Evolutionary conservation across 2,329 filamentous ascomycete genomes (phyloP).

Genomic region (Colletotrichum lentis): DNA sequence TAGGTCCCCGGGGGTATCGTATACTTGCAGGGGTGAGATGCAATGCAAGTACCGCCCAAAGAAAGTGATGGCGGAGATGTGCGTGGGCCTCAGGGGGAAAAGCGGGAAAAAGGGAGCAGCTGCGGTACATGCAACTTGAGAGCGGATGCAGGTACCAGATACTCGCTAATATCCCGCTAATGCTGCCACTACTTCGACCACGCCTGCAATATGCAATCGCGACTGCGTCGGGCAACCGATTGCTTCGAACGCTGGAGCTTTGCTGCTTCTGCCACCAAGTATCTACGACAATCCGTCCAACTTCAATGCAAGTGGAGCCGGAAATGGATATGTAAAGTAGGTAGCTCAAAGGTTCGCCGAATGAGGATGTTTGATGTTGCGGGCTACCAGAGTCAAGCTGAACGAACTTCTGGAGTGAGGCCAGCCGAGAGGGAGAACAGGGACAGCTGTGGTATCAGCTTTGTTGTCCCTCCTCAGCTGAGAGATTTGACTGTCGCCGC

Average conservation of each 20-base stretch:
- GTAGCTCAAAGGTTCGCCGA: not conserved
- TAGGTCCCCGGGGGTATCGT: slow-evolving; percentile 28
- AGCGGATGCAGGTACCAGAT: slow-evolving; percentile 37
- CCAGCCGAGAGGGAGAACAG: not conserved
- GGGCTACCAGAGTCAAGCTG: slow-evolving; percentile 4
- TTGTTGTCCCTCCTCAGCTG: slow-evolving; percentile 21
- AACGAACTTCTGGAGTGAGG: not conserved
- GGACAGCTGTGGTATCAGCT: slow-evolving; percentile 5
- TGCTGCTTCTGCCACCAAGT: slow-evolving; percentile 15
- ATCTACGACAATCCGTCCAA: not conserved
- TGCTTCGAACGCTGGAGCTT: not conserved
- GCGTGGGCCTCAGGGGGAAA: slow-evolving; percentile 31
- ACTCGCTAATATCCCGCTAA: slow-evolving; percentile 35
- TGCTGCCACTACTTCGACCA: slow-evolving; percentile 26
- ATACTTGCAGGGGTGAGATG: slow-evolving; percentile 32
- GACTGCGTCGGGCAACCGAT: slow-evolving; percentile 7
- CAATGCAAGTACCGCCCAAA: slow-evolving; percentile 34
- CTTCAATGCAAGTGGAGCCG: slow-evolving; percentile 2
- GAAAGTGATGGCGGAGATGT: slow-evolving; percentile 36
- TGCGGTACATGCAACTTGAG: slow-evolving; percentile 31
- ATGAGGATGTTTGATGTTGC: not conserved
- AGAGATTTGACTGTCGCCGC: slow-evolving; percentile 13
- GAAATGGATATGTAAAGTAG: not conserved
- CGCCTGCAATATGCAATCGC: slow-evolving; percentile 14
- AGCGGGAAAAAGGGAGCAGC: slow-evolving; percentile 33